phyloP scores from a whole-genome alignment of 2,329 filamentous ascomycete genomes.

The Penicillium polonicum region DNA sequence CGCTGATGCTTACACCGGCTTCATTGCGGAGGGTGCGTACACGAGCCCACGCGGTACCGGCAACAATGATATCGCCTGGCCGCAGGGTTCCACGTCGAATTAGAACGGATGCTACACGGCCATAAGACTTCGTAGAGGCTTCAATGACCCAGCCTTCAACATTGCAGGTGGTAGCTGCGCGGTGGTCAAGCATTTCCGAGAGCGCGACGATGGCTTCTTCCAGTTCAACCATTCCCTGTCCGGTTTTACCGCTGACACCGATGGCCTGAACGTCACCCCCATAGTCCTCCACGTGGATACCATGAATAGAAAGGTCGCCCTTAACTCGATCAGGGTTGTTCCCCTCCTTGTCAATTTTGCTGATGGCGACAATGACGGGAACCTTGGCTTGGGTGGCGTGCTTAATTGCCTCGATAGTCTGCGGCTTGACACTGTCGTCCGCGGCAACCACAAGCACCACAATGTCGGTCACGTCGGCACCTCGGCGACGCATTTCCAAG shows the following conservation, averaged over 20 bases:
- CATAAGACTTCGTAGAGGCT: slow-evolving; percentile 79
- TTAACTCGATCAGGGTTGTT: slow-evolving; percentile 82
- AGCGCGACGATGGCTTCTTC: slow-evolving; percentile 87
- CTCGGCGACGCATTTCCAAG: slow-evolving; percentile 90
- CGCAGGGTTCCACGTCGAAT: slow-evolving; percentile 83
- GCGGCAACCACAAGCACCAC: slow-evolving; percentile 93
- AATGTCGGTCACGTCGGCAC: slow-evolving; percentile 94
- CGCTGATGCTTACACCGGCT: slow-evolving; percentile 67
- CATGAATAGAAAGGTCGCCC: slow-evolving; percentile 76
- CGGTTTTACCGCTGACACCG: slow-evolving; percentile 88
- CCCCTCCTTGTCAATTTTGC: slow-evolving; percentile 90
- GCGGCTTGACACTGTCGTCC: slow-evolving; percentile 95
- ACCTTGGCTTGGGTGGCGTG: slow-evolving; percentile 85
- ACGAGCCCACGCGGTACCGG: slow-evolving; percentile 82
- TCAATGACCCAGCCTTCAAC: slow-evolving; percentile 95
- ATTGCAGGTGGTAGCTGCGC: slow-evolving; percentile 71
- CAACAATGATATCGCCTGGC: slow-evolving; percentile 78
- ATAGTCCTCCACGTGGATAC: slow-evolving; percentile 89
- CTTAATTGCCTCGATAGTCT: slow-evolving; percentile 93
- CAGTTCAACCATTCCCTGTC: slow-evolving; percentile 82
- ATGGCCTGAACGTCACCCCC: slow-evolving; percentile 94
- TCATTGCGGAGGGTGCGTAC: slow-evolving; percentile 85
- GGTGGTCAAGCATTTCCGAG: slow-evolving; percentile 85
- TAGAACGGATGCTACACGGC: slow-evolving; percentile 83
- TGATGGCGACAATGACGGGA: slow-evolving; percentile 95